Evolutionary conservation across 2,329 filamentous ascomycete species (phyloP).

Genomic region (Aspergillus calidoustus): DNA sequence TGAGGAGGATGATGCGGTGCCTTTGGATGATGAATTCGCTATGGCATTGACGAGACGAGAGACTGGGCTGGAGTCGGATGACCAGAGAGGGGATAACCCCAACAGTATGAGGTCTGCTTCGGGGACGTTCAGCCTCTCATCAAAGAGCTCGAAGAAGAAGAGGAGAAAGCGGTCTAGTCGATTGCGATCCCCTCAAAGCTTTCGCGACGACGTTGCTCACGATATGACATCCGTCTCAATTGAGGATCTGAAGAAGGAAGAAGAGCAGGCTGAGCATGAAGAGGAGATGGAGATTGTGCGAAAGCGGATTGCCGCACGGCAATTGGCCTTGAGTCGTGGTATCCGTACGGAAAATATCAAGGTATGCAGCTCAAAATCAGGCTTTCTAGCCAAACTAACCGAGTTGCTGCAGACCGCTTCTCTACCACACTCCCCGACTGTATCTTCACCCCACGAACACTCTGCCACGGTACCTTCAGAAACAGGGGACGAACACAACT

Average conservation of each 20-base stretch:
- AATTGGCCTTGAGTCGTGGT: constrained; percentile 60
- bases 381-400: not conserved
- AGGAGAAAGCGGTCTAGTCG: constrained; percentile 33
- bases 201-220: constrained; percentile 35
- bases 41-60: constrained; percentile 71
- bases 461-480: constrained; percentile 16
- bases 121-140: constrained; percentile 53
- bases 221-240: constrained; percentile 52
- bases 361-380: constrained; percentile 29
- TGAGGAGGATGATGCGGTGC: constrained; percentile 91
- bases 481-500: constrained; percentile 18
- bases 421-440: constrained; percentile 15
- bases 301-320: constrained; percentile 59
- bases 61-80: constrained; percentile 64
- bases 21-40: constrained; percentile 89
- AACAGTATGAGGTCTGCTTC: constrained; percentile 46
- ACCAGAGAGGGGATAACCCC: constrained; percentile 70
- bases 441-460: constrained; percentile 16
- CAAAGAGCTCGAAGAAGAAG: constrained; percentile 48
- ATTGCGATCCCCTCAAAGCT: constrained; percentile 30
- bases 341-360: constrained; percentile 40
- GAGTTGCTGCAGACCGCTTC: constrained; percentile 16
- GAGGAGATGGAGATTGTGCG: constrained; percentile 61
- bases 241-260: constrained; percentile 61
- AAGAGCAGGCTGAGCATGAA: constrained; percentile 56